Conservation (phyloP, 805 yeast genomes). For the Starmera amethionina region DNA sequence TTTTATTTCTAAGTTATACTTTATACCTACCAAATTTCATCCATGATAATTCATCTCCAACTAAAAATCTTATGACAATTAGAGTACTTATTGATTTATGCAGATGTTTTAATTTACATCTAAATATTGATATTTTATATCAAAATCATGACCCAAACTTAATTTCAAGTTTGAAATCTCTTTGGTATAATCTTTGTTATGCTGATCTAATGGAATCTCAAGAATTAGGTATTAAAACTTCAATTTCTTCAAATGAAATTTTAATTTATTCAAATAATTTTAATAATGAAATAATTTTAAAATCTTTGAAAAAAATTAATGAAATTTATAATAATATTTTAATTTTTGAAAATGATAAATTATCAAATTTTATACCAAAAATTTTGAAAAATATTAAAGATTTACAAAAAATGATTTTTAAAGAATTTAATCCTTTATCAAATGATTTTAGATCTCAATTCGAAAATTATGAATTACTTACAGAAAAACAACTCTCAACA, state of each 20-base stretch:
- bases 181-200: not conserved
- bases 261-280: not conserved
- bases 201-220: not conserved
- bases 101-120: not conserved
- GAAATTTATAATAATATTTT: not conserved
- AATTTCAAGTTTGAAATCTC: not conserved
- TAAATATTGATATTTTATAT: not conserved
- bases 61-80: not conserved
- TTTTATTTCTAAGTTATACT: not conserved
- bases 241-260: not conserved
- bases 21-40: not conserved
- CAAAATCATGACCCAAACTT: not conserved
- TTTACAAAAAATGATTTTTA: not conserved
- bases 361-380: not conserved
- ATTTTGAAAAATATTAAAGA: not conserved
- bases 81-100: not conserved
- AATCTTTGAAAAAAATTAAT: not conserved
- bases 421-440: not conserved
- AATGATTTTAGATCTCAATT: not conserved
- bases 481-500: not conserved
- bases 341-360: not conserved
- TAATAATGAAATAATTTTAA: not conserved
- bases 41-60: not conserved
- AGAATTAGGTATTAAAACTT: not conserved
- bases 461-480: not conserved